phyloP scores from a whole-genome alignment of 1,284 basidiomycete species.

The Pholiota adiposa region DNA sequence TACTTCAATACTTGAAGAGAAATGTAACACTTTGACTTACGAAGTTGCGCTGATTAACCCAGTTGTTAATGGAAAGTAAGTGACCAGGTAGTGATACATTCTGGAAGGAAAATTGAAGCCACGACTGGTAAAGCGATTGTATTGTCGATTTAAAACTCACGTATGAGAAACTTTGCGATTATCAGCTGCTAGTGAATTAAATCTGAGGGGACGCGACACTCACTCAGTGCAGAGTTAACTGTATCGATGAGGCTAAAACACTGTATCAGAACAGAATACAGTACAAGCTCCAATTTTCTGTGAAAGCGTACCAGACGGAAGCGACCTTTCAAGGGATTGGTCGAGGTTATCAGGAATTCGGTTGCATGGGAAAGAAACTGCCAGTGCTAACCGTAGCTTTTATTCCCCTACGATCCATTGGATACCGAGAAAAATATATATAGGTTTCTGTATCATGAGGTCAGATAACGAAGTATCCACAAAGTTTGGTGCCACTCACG shows the following conservation, averaged over 20 bases:
- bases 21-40: slow-evolving; percentile 9
- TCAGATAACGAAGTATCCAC: neutral
- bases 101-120: slow-evolving; percentile 9
- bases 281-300: neutral
- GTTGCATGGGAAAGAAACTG: neutral
- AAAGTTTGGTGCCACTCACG: slow-evolving; percentile 17
- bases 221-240: neutral
- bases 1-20: too few relatives aligned
- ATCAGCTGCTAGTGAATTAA: neutral
- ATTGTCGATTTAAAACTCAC: neutral
- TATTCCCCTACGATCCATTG: slow-evolving; percentile 20
- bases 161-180: neutral
- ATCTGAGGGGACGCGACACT: neutral
- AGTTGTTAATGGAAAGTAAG: slow-evolving; percentile 23
- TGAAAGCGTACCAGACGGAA: neutral
- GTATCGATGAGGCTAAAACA: neutral
- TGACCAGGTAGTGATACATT: slow-evolving; percentile 25
- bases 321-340: neutral
- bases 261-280: neutral
- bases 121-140: neutral
- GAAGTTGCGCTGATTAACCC: slow-evolving; percentile 23
- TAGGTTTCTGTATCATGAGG: slow-evolving; percentile 22
- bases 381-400: slow-evolving; percentile 17
- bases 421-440: slow-evolving; percentile 25
- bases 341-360: neutral